Evolutionary conservation across 2,329 filamentous ascomycete genomes (phyloP), one percentile per base, ranked within the genome.

Genomic region (Mycosphaerella arachidis): DNA sequence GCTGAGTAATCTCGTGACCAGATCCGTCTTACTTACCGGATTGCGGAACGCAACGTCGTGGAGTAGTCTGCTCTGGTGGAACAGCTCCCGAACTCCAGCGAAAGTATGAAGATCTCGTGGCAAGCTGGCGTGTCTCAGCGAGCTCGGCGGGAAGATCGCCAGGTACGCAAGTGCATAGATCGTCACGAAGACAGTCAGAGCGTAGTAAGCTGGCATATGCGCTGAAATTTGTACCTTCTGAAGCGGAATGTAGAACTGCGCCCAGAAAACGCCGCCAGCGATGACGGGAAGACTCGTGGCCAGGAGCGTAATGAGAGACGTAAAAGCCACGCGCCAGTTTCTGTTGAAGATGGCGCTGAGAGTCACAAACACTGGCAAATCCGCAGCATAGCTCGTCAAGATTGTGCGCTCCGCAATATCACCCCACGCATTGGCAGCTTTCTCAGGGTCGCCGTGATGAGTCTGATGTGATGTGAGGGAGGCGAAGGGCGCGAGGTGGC

Each of bases 71-170:
- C 86, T 87, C 66, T 87, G 86, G 60, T 90, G 86, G 46, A 93
- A 79, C 72, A 93, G 92, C 70, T 86, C 88, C 66, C 95, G 82
- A 24, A 92, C 80, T 71, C 92, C 91, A 1, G 89, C 89, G 18
- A 95, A 80, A 51, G 84, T 90, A 61, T 82, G 84, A 76, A 6
- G 84, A 56, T 54, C 67, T 74, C 46, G 84, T n/a, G 85, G 66
- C 10, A 87, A 79, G 75, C 89, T 93, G 27, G 92, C 74, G 53
- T 57, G 58, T 53, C 60, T 59, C 30, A 63, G 60, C 16, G 54
- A 56, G 37, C 43, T 53, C 27, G 85, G 78, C 3, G 91, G 83
- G 69, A 94, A 84, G 48, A 83, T 84, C 55, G 92, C n/a, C 90
- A 88, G 84, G 71, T 59, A 93, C 78, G 12, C 82, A 13, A 86